Evolutionary conservation across 345 rosid species (phyloP), one percentile per base, ranked within the genome.

Genomic region (Toxicodendron radicans): DNA sequence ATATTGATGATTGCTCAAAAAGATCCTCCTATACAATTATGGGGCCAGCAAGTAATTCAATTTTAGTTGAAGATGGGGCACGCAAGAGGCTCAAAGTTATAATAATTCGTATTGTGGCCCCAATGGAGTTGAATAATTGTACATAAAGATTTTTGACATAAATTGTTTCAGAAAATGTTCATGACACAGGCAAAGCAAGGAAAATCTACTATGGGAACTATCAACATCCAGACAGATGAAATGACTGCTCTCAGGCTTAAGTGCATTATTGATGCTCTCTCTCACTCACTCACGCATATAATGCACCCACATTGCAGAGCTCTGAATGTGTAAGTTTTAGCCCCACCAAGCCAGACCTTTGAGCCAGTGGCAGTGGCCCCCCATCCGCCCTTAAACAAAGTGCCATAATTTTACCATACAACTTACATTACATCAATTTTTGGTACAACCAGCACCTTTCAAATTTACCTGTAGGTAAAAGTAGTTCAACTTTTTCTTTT

Each of bases 201-300:
- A 13, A n/a, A 43, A 58, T 32, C 69, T 30, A 43, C 32, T 24
- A 38, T 0, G 53, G 58, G 67, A 57, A 23, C 73, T 52, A 64
- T 75, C 76, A 11, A 27, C 49, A 74, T 59, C 68, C 21, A 66
- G 56, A 70, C 35, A 70, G 75, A 66, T 24, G 68, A 38, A 38
- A 38, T 38, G 51, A 56, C 70, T 33, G 46, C 0, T 10, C 30
- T 18, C 79, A 66, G 75, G 21, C 16, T 23, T 24, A 72, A 49
- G 73, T 18, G 82, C 62, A 81, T 81, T 84, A 84, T 81, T 77
- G 76, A 73, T 69, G 58, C 54, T 20, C 43, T 38, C 43, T 38
- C 43, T 38, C 30, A 27, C 43, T 38, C 54, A 11, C 20, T 46
- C 60, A 70, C 14, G 67, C 77, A 68, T 7, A 77, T 58, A 62